phyloP scores from a whole-genome alignment of 2,329 filamentous ascomycete genomes.

The Cercospora zeae-maydis region DNA sequence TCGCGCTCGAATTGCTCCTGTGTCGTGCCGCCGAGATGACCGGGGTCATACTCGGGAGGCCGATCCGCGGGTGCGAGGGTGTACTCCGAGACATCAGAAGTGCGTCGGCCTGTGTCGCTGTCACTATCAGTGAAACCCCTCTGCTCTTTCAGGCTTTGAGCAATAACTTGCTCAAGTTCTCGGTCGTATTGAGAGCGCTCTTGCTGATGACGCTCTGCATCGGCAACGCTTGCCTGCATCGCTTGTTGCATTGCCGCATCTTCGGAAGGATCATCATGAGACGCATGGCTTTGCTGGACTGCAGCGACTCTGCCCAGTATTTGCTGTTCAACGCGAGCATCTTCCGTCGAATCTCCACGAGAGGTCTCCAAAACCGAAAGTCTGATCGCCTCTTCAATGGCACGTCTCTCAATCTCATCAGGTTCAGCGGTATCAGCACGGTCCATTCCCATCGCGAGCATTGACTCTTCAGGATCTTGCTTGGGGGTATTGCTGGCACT shows the following conservation, averaged over 20 bases:
- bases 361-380: constrained; percentile 68
- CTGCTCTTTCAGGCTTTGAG: constrained; percentile 46
- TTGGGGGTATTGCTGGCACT: constrained; percentile 3
- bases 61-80: constrained; percentile 17
- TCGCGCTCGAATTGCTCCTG: constrained; percentile 24
- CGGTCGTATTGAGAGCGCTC: constrained; percentile 40
- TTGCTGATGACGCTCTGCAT: constrained; percentile 28
- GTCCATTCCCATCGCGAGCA: constrained; percentile 19
- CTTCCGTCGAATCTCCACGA: constrained; percentile 64
- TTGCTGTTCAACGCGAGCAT: constrained; percentile 66
- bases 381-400: constrained; percentile 69
- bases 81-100: constrained; percentile 15
- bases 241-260: constrained; percentile 46
- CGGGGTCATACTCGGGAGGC: constrained; percentile 28
- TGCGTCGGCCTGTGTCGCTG: constrained; percentile 23
- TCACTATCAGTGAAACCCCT: constrained; percentile 27
- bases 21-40: constrained; percentile 32
- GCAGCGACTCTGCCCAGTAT: constrained; percentile 69
- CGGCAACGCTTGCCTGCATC: constrained; percentile 48
- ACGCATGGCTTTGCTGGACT: constrained; percentile 41
- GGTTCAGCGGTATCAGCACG: constrained; percentile 17
- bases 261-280: constrained; percentile 40
- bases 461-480: constrained; percentile 7
- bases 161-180: constrained; percentile 45
- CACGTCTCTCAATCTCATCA: constrained; percentile 49